A percentile compares a stretch with the other conserved stretches of the same genome.
Evolutionary conservation across 2,329 filamentous ascomycete genomes (phyloP).

Genomic region (Phaeophleospora eucalypticola): DNA sequence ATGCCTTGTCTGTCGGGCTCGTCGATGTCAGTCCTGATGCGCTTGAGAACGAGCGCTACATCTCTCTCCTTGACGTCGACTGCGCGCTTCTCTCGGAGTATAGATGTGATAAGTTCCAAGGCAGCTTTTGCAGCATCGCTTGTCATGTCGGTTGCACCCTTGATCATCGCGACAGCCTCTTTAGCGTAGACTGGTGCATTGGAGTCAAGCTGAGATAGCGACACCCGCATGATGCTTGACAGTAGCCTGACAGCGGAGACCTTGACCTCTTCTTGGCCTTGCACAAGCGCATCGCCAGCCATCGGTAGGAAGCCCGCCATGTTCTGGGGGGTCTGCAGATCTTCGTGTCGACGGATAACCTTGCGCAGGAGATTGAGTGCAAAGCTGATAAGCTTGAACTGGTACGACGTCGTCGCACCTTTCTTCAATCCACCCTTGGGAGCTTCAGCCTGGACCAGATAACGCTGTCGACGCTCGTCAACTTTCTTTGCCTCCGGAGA

Average conservation of each 20-base stretch:
- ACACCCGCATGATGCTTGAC: slow-evolving; percentile 77
- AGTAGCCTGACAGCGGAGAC: slow-evolving; percentile 82
- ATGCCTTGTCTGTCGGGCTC: slow-evolving; percentile 89
- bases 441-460: slow-evolving; percentile 72
- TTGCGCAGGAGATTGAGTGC: slow-evolving; percentile 80
- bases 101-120: slow-evolving; percentile 79
- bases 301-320: slow-evolving; percentile 82
- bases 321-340: slow-evolving; percentile 73
- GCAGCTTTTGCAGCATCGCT: slow-evolving; percentile 83
- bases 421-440: slow-evolving; percentile 72
- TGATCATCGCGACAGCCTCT: slow-evolving; percentile 79
- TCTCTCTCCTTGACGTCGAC: slow-evolving; percentile 75
- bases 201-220: slow-evolving; percentile 65
- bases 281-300: slow-evolving; percentile 79
- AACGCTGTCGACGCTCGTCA: slow-evolving; percentile 39
- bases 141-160: slow-evolving; percentile 70
- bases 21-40: slow-evolving; percentile 82
- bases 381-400: slow-evolving; percentile 84
- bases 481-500: slow-evolving; percentile 6
- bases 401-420: slow-evolving; percentile 70
- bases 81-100: slow-evolving; percentile 75
- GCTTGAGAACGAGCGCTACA: slow-evolving; percentile 75
- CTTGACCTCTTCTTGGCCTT: slow-evolving; percentile 87
- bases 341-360: slow-evolving; percentile 80
- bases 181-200: slow-evolving; percentile 74